Base-by-base conservation (phyloP, 2,329 filamentous ascomycete genomes). In the Monilinia vaccinii-corymbosi region DNA sequence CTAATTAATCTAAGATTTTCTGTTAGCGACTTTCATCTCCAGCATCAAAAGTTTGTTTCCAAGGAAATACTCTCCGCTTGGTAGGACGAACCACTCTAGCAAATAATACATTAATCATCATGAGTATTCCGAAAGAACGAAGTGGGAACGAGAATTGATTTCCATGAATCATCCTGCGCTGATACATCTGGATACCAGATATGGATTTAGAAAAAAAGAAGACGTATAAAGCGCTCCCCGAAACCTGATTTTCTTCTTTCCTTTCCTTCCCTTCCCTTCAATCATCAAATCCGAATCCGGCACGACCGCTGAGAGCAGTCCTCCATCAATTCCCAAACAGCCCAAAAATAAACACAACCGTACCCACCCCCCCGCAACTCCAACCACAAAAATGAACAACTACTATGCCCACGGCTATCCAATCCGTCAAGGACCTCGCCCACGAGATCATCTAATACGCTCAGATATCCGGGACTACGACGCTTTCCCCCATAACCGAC, bases 101-200 rank as follows among this genome's bases (percentile, higher is more conserved):
- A 18, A 16, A 44, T 3, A 32, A 16, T 32, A 7, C 7, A 9
- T 32, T 16, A 0, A 16, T 32, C 23, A 2, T 18, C 3, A 31
- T 21, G 2, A 44, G 23, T 0, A 32, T 32, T 1, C 32, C 9
- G 32, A 11, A 23, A 2, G 3, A 4, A 4, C 11, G 13, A 32
- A 0, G 2, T 1, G 10, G 7, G 14, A 9, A 5, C 16, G 11
- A 11, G 1, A 7, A 18, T 32, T 4, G 11, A 1, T 32, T 2
- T 11, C 23, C 6, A 44, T 32, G 36, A 42, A 53, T 53, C 38
- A 53, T 32, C 3, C 23, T 23, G 11, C 2, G 25, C 25, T 42
- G 7, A 21, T 4, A 21, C 13, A 16, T 18, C 32, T 32, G 7
- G 2, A 44, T 44, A 16, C 21, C 1, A 5, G 11, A 3, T 16